phyloP scores from a whole-genome alignment of 2,329 filamentous ascomycete genomes.

The Tricladium varicosporioides region DNA sequence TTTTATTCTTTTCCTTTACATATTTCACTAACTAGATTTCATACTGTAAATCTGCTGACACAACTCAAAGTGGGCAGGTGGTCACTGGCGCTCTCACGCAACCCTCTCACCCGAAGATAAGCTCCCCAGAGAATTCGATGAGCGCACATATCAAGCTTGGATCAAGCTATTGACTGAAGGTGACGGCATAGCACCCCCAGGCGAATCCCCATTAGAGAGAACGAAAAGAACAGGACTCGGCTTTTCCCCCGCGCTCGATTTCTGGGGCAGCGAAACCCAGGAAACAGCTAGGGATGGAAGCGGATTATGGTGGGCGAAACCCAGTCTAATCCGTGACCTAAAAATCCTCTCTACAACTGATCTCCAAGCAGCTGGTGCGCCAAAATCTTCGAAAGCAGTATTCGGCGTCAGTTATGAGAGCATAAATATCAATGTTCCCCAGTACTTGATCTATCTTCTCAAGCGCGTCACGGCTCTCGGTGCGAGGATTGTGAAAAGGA shows the following conservation, averaged over 20 bases:
- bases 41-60: too few species aligned
- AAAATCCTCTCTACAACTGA: constrained; percentile 6
- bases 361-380: too few species aligned
- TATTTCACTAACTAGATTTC: too few species aligned
- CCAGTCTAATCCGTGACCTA: constrained; percentile 8
- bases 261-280: constrained; percentile 12
- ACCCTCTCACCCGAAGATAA: constrained; percentile 25
- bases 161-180: constrained; percentile 24
- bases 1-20: too few species aligned
- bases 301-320: constrained; percentile 19
- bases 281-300: constrained; percentile 14
- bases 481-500: constrained; percentile 3
- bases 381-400: not conserved
- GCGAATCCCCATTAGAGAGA: constrained; percentile 24
- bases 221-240: constrained; percentile 21
- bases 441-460: constrained; percentile 27
- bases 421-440: constrained; percentile 19
- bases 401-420: constrained; percentile 17
- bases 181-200: not conserved
- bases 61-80: constrained; percentile 40
- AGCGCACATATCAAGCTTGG: constrained; percentile 43
- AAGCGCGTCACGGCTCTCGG: constrained; percentile 18
- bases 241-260: not conserved
- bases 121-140: constrained; percentile 41
- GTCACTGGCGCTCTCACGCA: constrained; percentile 46